Evolutionary conservation across 192 early-diverging fungal species (phyloP).

Genomic region (Backusella macrospora): DNA sequence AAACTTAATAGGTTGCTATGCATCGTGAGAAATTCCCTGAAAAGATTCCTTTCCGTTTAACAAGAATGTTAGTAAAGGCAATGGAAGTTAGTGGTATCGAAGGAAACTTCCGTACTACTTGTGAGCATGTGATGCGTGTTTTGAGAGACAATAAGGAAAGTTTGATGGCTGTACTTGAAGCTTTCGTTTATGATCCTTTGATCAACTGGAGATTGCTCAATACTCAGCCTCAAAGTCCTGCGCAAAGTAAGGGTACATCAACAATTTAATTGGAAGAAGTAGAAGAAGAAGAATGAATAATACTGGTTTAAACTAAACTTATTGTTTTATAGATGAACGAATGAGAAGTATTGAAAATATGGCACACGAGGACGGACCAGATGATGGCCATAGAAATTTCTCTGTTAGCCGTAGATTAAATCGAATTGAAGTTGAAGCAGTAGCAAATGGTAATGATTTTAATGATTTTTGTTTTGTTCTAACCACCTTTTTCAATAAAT

Average conservation of each 20-base stretch:
- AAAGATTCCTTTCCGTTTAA: slow-evolving; percentile 97
- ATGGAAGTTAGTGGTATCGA: slow-evolving; percentile 98
- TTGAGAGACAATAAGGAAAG: slow-evolving; percentile 93
- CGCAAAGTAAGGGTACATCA: slow-evolving; percentile 31
- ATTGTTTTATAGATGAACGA: slow-evolving; percentile 27
- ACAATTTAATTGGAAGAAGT: neutral
- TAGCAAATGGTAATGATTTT: slow-evolving; percentile 31
- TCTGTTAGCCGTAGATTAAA: slow-evolving; percentile 44
- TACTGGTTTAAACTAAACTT: neutral
- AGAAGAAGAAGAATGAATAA: neutral
- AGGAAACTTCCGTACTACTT: slow-evolving; percentile 94
- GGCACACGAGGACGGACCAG: slow-evolving; percentile 32
- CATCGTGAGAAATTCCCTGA: slow-evolving; percentile 97
- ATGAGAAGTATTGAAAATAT: slow-evolving; percentile 32
- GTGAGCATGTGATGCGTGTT: slow-evolving; percentile 95
- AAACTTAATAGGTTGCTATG: slow-evolving; percentile 74
- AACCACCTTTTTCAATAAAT: slow-evolving; percentile 2
- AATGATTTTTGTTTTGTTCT: neutral
- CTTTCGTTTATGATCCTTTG: slow-evolving; percentile 96
- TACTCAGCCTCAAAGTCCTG: slow-evolving; percentile 50
- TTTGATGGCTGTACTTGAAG: slow-evolving; percentile 97
- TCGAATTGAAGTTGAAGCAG: slow-evolving; percentile 49
- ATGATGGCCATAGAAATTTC: slow-evolving; percentile 37
- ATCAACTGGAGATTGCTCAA: slow-evolving; percentile 86
- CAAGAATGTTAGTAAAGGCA: slow-evolving; percentile 95